Conservation (phyloP, 257 asterid genomes). For the Verbena officinalis region DNA sequence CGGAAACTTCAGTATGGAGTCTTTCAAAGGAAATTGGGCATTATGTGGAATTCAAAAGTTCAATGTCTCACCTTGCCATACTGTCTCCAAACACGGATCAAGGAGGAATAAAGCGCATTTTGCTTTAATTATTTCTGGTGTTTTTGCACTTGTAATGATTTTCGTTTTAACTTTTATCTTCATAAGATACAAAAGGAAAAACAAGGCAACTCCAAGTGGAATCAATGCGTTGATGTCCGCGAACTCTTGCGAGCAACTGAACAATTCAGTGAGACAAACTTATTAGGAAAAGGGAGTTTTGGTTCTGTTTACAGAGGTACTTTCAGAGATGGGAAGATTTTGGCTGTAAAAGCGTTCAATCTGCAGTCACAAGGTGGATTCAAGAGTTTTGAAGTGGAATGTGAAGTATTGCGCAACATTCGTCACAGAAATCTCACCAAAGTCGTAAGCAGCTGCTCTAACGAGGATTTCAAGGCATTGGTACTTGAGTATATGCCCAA, state of each 20-base stretch:
- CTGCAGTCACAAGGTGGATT: constrained; percentile 29
- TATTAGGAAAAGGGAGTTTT: constrained; percentile 35
- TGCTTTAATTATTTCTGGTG: constrained; percentile 21
- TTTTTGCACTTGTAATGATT: neutral
- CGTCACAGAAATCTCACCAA: constrained; percentile 41
- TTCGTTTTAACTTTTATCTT: constrained; percentile 2
- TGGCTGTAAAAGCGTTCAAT: constrained; percentile 39
- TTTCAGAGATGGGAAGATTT: constrained; percentile 6
- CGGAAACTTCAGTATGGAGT: constrained; percentile 30
- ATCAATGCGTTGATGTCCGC: neutral
- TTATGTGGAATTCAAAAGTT: constrained; percentile 33
- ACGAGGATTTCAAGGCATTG: constrained; percentile 34
- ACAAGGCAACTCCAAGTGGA: neutral
- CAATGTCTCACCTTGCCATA: constrained; percentile 26
- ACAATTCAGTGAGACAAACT: constrained; percentile 23
- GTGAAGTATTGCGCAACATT: constrained; percentile 35
- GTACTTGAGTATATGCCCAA: constrained; percentile 41
- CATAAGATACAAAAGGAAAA: neutral
- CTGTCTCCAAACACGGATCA: neutral
- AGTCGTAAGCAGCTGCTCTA: constrained; percentile 40
- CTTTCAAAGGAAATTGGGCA: constrained; percentile 20
- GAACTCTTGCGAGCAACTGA: constrained; percentile 36
- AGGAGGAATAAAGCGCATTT: constrained; percentile 4
- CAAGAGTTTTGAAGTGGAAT: constrained; percentile 33
- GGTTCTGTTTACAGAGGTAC: constrained; percentile 33